These are phyloP conservation scores for Diplodia scrobiculata DNA, from an alignment of 2,329 filamentous ascomycete genomes.

Conservation along the genomic window DNA sequence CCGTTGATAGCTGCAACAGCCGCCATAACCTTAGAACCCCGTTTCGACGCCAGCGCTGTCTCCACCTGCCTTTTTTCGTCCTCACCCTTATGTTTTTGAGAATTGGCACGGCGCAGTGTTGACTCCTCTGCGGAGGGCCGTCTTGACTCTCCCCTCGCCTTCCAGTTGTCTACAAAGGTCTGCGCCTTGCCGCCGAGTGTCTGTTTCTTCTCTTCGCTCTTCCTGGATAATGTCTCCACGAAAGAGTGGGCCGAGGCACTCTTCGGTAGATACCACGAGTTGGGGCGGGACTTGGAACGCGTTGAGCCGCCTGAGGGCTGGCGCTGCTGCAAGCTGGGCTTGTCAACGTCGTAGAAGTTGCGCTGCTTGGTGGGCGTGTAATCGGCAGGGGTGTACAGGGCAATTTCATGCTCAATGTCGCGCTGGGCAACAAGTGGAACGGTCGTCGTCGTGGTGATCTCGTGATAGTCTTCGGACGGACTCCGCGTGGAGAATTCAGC, in stretches of 20 bases:
- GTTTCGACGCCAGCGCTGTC: slow-evolving; percentile 44
- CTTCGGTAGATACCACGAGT: slow-evolving; percentile 53
- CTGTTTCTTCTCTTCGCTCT: slow-evolving; percentile 41
- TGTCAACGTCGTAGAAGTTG: slow-evolving; percentile 60
- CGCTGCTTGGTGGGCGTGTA: slow-evolving; percentile 65
- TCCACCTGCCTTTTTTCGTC: slow-evolving; percentile 30
- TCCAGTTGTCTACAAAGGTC: slow-evolving; percentile 29
- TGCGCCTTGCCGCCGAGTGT: slow-evolving; percentile 22
- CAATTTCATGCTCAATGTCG: slow-evolving; percentile 58
- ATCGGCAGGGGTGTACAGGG: slow-evolving; percentile 60
- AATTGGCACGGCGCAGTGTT: slow-evolving; percentile 7
- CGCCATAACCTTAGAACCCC: slow-evolving; percentile 61
- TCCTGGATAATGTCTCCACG: slow-evolving; percentile 45
- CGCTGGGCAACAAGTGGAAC: slow-evolving; percentile 50
- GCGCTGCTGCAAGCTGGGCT: slow-evolving; percentile 45
- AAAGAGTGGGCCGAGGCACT: slow-evolving; percentile 47
- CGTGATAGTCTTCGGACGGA: slow-evolving; percentile 33
- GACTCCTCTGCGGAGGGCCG: slow-evolving; percentile 26
- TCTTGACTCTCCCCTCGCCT: slow-evolving; percentile 18
- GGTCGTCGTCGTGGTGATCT: slow-evolving; percentile 44
- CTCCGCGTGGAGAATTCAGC: slow-evolving; percentile 65
- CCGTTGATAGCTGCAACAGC: slow-evolving; percentile 65
- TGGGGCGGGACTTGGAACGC: slow-evolving; percentile 50
- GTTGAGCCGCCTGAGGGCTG: slow-evolving; percentile 21
- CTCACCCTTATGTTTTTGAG: slow-evolving; percentile 22